Conservation (phyloP, 331 rosid species). For the Quercus lobata region DNA sequence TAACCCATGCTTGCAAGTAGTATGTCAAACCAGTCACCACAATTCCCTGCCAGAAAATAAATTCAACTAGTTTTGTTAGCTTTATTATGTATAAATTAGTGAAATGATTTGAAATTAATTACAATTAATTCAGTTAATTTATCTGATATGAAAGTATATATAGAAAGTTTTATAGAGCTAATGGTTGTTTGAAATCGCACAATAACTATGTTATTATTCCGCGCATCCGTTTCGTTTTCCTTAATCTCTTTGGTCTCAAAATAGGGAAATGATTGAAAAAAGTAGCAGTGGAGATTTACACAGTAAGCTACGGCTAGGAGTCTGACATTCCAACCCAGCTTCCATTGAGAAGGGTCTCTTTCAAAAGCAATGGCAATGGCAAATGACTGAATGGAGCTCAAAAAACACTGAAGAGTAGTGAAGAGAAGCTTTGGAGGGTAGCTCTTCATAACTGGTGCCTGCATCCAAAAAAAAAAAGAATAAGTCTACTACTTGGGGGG, state of each 20-base stretch:
- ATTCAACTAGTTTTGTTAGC: too few relatives aligned
- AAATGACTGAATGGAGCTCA: conserved; percentile 66
- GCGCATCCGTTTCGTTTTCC: too few relatives aligned
- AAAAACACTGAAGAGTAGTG: conserved; percentile 63
- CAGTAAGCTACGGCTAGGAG: conserved; percentile 59
- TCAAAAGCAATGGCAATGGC: conserved; percentile 56
- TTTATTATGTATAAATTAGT: too few relatives aligned
- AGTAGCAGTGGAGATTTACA: conserved; percentile 31
- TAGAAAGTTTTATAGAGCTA: too few relatives aligned
- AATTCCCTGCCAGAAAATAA: conserved; percentile 37
- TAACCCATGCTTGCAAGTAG: conserved; percentile 69
- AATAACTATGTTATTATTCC: too few relatives aligned
- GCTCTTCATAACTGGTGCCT: conserved; percentile 53
- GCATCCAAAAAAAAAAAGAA: neutral
- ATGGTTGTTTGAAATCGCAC: too few relatives aligned
- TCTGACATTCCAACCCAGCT: conserved; percentile 62
- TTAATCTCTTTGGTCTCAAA: too few relatives aligned
- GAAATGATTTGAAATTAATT: too few relatives aligned
- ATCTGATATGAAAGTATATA: neutral
- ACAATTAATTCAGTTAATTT: neutral
- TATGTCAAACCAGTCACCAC: conserved; percentile 66
- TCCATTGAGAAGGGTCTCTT: conserved; percentile 63
- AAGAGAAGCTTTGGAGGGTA: conserved; percentile 75
- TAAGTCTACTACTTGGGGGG: neutral
- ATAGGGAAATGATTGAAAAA: neutral